Conservation (phyloP, 2,329 filamentous ascomycete genomes). For the Colletotrichum liaoningense region DNA sequence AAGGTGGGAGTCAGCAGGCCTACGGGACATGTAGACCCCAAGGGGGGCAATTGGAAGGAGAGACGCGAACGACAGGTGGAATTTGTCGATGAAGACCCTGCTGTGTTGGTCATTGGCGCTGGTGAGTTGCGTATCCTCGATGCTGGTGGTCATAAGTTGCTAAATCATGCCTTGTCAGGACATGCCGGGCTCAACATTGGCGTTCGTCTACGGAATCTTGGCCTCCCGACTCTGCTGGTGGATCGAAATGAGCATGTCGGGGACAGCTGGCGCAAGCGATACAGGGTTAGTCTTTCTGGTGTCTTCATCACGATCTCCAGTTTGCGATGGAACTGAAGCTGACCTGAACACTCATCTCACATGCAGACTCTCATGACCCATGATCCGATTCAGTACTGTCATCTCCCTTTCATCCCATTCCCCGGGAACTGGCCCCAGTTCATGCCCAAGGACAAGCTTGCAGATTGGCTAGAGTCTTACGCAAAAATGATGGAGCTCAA, state of each 20-base stretch:
- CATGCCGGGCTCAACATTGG: conserved; percentile 69
- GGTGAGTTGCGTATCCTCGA: conserved; percentile 54
- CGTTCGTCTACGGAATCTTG: conserved; percentile 69
- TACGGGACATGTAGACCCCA: conserved; percentile 65
- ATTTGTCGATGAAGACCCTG: conserved; percentile 63
- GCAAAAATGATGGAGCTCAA: conserved; percentile 75
- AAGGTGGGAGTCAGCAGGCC: conserved; percentile 57
- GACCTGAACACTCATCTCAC: conserved; percentile 32
- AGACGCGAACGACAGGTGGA: conserved; percentile 59
- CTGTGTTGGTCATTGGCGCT: conserved; percentile 65
- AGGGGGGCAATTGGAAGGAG: conserved; percentile 71
- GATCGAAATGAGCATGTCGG: conserved; percentile 69
- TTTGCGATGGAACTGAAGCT: neutral
- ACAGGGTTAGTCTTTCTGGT: conserved; percentile 43
- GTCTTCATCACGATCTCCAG: rapidly evolving
- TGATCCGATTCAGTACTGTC: conserved; percentile 72
- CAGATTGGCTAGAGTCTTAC: conserved; percentile 76
- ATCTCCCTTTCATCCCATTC: conserved; percentile 74
- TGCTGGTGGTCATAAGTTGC: neutral
- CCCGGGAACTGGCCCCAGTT: conserved; percentile 76
- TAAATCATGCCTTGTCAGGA: conserved; percentile 47
- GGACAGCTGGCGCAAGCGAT: conserved; percentile 73
- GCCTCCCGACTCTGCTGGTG: conserved; percentile 66
- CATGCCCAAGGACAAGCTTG: conserved; percentile 78
- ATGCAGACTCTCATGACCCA: conserved; percentile 72